These are phyloP conservation scores for Candida berthetii DNA, from an alignment of 805 yeast genomes.

Conservation along the genomic window DNA sequence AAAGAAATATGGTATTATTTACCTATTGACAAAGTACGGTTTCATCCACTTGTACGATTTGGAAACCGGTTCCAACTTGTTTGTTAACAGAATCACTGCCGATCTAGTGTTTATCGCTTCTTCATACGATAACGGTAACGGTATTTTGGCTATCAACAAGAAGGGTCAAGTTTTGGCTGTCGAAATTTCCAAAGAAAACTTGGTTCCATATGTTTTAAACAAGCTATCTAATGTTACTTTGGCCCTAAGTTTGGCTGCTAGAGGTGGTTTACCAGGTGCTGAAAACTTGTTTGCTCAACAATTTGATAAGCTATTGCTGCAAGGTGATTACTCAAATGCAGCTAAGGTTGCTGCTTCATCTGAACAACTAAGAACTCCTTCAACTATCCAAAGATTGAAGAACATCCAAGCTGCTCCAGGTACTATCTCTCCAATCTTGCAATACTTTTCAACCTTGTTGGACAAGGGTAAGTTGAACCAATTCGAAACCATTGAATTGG, in stretches of 20 bases:
- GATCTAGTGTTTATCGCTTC: constrained; percentile 93
- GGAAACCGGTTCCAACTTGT: constrained; percentile 87
- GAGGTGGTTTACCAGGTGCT: constrained; percentile 98
- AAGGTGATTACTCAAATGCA: constrained; percentile 87
- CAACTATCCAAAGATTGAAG: constrained; percentile 89
- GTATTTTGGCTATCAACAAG: constrained; percentile 90
- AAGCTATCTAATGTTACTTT: constrained; percentile 81
- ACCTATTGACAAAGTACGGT: constrained; percentile 90
- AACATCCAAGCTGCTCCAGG: constrained; percentile 90
- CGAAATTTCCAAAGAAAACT: constrained; percentile 75
- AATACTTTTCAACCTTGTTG: constrained; percentile 83
- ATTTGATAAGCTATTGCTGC: constrained; percentile 75
- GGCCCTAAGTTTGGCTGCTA: constrained; percentile 83
- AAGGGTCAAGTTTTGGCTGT: constrained; percentile 94
- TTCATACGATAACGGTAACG: constrained; percentile 62
- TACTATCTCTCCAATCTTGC: constrained; percentile 87
- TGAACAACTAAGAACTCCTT: constrained; percentile 87
- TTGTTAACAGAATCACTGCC: constrained; percentile 93
- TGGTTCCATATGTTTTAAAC: constrained; percentile 84
- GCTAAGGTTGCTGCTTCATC: constrained; percentile 97
- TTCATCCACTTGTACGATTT: constrained; percentile 93
- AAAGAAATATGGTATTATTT: constrained; percentile 78
- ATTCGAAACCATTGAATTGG: constrained; percentile 90
- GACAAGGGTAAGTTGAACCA: constrained; percentile 92
- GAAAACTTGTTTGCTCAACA: constrained; percentile 88